Percentiles rank a stretch among this genome's conserved stretches.
These are phyloP conservation scores for Pezicula neosporulosa DNA, from an alignment of 2,329 filamentous ascomycete genomes.

Conservation along the genomic window DNA sequence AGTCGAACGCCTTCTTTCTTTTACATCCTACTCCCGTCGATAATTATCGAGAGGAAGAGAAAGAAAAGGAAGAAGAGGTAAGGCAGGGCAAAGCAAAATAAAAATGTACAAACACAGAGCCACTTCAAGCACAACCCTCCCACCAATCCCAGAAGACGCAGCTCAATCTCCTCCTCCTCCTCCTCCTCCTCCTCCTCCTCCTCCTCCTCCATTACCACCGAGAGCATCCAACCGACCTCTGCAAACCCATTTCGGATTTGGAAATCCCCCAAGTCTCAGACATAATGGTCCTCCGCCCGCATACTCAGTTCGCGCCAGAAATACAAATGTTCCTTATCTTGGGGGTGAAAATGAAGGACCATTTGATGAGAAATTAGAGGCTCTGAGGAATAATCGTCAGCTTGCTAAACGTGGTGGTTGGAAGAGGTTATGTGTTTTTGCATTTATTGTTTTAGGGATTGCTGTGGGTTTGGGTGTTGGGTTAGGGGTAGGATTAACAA, in stretches of 20 bases:
- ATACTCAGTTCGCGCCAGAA: conserved; percentile 6
- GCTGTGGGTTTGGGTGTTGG: conserved; percentile 28
- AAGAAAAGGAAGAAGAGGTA: too few relatives aligned
- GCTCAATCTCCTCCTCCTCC: conserved; percentile 7
- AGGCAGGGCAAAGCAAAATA: neutral
- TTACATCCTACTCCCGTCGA: too few relatives aligned
- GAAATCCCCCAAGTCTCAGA: conserved; percentile 8
- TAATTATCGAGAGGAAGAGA: too few relatives aligned
- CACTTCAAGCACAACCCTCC: neutral
- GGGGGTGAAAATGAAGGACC: conserved; percentile 6
- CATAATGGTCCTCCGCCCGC: conserved; percentile 19
- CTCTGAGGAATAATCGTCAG: conserved; percentile 22
- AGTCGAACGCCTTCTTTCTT: neutral
- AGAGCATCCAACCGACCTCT: conserved; percentile 17
- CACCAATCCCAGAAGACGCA: neutral
- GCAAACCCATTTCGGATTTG: conserved; percentile 12
- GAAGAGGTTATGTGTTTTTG: conserved; percentile 24
- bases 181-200: too few relatives aligned
- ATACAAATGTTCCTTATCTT: conserved; percentile 4
- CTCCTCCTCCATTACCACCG: conserved; percentile 15
- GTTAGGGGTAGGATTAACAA: conserved; percentile 26
- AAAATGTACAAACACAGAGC: neutral
- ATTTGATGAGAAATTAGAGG: conserved; percentile 16
- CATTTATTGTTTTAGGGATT: conserved; percentile 16
- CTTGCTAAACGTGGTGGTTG: conserved; percentile 29